Evolutionary conservation across 495 filamentous ascomycete species (phyloP), one percentile per base, ranked within the genome.

Genomic region (Neurospora sublineolata): DNA sequence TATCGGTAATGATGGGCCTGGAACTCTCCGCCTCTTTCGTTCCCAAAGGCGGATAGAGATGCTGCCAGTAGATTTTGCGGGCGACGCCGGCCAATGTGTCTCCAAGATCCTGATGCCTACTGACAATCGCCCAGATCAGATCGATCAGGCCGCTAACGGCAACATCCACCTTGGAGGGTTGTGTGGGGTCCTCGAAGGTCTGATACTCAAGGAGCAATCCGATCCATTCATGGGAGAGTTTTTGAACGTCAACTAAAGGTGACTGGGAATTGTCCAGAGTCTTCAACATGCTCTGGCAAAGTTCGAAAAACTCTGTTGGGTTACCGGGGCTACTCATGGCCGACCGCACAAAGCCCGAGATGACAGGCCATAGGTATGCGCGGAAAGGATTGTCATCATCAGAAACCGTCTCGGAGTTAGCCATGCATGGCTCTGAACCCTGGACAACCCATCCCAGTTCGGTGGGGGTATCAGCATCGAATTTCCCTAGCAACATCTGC

Each of bases 41-140:
- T 27, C 52, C 79, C 9, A 86, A 85, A 1, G 89, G 77, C 1
- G 82, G 91, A 75, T 93, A 94, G 1, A 97, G 85, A 74, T 92
- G 90, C 52, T 83, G 87, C 72, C 82, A 85, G 75, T 94, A 90
- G 18, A 95, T 79, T 16, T 81, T 81, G 68, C 86, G 85, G 20
- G 87, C 84, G 52, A 93, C 83, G 6, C 80, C 79, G 67, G 72
- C 18, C n/a, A 44, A 11, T 20, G 67, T 23, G 33, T 67, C 39
- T 30, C 52, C 36, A 42, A 73, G 20, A n/a, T 67, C 20, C 1
- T 68, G 69, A 11, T 69, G 23, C 8, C 16, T 36, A 38, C 64
- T 72, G 16, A 79, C 27, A 30, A 79, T 70, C 3, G 41, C 23
- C 37, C 80, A 75, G 4, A 81, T 40, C 11, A 80, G 74, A 30